These are phyloP conservation scores for Cladophialophora chaetospira DNA, from an alignment of 2,329 filamentous ascomycete genomes.

Conservation along the genomic window DNA sequence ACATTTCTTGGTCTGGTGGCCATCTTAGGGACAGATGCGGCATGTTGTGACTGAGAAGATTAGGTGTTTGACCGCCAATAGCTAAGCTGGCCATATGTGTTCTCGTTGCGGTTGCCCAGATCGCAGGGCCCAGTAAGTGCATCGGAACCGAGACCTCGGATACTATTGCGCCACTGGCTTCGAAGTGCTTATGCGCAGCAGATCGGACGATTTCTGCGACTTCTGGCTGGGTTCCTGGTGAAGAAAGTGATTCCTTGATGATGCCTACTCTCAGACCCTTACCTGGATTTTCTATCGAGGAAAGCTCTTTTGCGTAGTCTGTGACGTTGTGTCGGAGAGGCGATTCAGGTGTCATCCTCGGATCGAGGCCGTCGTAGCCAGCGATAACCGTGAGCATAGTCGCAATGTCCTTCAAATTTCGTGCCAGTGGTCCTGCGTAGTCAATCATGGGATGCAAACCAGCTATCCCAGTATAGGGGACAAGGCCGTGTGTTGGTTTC, in stretches of 20 bases:
- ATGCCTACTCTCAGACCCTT: conserved; percentile 50
- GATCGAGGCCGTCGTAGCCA: conserved; percentile 55
- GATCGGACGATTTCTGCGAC: conserved; percentile 43
- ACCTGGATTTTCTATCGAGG: conserved; percentile 35
- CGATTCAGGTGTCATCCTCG: conserved; percentile 43
- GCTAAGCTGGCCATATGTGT: conserved; percentile 39
- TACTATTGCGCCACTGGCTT: conserved; percentile 48
- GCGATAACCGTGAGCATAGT: conserved; percentile 49
- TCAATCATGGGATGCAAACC: conserved; percentile 47
- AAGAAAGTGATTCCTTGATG: conserved; percentile 48
- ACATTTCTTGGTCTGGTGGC: conserved; percentile 46
- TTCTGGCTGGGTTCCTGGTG: conserved; percentile 42
- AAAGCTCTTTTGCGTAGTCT: conserved; percentile 39
- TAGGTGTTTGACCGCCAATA: conserved; percentile 37
- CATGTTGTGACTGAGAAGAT: conserved; percentile 38
- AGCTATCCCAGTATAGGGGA: conserved; percentile 54
- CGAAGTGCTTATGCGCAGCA: conserved; percentile 43
- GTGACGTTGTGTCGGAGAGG: conserved; percentile 40
- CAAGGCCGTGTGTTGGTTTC: conserved; percentile 53
- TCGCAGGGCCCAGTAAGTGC: conserved; percentile 48
- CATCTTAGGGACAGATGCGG: conserved; percentile 38
- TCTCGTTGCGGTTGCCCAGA: conserved; percentile 51
- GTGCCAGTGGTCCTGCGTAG: conserved; percentile 51
- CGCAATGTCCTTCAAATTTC: conserved; percentile 47
- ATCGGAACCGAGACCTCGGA: conserved; percentile 51